Conservation (phyloP, 2,329 filamentous ascomycete genomes). For the Diaporthe sp. region DNA sequence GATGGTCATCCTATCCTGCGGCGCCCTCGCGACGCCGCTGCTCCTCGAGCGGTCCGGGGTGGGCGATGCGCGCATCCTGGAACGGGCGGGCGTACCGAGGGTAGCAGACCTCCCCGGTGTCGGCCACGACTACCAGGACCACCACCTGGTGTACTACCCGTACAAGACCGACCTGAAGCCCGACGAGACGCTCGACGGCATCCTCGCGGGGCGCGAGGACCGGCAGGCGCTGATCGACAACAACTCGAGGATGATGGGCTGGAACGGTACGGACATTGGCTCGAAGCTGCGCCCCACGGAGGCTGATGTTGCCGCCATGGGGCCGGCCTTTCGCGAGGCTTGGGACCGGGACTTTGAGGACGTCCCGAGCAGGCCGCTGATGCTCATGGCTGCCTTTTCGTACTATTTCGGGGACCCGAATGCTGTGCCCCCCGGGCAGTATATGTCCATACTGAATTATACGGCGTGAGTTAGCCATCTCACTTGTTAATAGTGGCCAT, state of each 20-base stretch:
- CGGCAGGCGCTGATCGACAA: constrained; percentile 43
- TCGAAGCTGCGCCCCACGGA: constrained; percentile 67
- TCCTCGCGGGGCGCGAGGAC: constrained; percentile 45
- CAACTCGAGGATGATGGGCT: constrained; percentile 58
- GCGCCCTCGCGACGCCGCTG: constrained; percentile 65
- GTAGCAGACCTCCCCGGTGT: constrained; percentile 66
- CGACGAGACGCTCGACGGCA: constrained; percentile 57
- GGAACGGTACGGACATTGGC: constrained; percentile 67
- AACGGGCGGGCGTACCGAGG: constrained; percentile 59
- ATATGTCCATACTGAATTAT: constrained; percentile 10
- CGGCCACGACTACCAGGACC: constrained; percentile 67
- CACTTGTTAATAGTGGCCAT: constrained; percentile 48
- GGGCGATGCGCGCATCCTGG: constrained; percentile 61
- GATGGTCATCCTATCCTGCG: constrained; percentile 63
- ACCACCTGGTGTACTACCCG: constrained; percentile 64
- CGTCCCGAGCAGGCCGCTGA: constrained; percentile 44
- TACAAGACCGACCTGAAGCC: constrained; percentile 61
- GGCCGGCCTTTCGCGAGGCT: constrained; percentile 61
- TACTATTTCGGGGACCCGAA: constrained; percentile 9
- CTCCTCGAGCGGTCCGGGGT: constrained; percentile 75
- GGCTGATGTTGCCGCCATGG: constrained; percentile 63
- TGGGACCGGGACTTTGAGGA: constrained; percentile 65
- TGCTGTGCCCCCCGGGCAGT: background rate
- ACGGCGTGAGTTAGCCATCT: constrained; percentile 30
- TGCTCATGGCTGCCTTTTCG: constrained; percentile 41